Percentiles rank a stretch among this genome's conserved stretches.
phyloP scores from a whole-genome alignment of 2,329 filamentous ascomycete genomes.

The Cladosporium sp. region DNA sequence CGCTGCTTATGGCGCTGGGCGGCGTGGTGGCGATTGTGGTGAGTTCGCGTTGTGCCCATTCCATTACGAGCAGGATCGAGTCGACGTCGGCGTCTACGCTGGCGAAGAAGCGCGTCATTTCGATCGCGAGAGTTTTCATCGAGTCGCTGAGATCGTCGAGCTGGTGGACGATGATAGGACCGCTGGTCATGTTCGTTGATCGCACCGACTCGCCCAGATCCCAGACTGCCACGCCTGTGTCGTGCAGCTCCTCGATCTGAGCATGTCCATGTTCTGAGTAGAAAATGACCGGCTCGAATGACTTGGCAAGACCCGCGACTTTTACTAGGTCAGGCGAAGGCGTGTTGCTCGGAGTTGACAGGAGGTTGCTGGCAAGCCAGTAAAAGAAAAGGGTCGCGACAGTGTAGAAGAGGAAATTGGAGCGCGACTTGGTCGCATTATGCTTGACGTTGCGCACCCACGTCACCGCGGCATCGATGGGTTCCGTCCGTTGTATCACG shows the following conservation, averaged over 20 bases:
- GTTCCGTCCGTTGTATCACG: constrained; percentile 82
- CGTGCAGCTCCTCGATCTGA: constrained; percentile 84
- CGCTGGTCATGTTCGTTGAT: constrained; percentile 86
- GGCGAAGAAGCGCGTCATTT: constrained; percentile 89
- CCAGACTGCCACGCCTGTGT: constrained; percentile 91
- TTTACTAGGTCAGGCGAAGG: constrained; percentile 85
- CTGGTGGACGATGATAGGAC: constrained; percentile 78
- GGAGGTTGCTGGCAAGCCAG: constrained; percentile 63
- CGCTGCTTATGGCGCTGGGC: constrained; percentile 65
- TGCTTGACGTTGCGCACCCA: constrained; percentile 63
- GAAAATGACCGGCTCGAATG: constrained; percentile 91
- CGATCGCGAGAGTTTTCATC: constrained; percentile 78
- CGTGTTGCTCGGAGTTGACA: constrained; percentile 65
- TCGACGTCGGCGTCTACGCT: constrained; percentile 93
- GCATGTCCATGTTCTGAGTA: constrained; percentile 87
- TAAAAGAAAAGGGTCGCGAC: constrained; percentile 65
- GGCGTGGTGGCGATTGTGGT: constrained; percentile 64
- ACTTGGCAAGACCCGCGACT: constrained; percentile 82
- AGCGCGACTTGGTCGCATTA: constrained; percentile 67
- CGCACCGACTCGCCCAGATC: constrained; percentile 89
- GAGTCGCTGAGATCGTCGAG: constrained; percentile 84
- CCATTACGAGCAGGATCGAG: constrained; percentile 90
- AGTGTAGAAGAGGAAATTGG: constrained; percentile 63
- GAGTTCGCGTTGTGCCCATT: constrained; percentile 88
- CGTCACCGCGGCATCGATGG: constrained; percentile 71